These are phyloP conservation scores for Cladosporium sp. DNA, from an alignment of 2,329 filamentous ascomycete species.

Conservation along the genomic window DNA sequence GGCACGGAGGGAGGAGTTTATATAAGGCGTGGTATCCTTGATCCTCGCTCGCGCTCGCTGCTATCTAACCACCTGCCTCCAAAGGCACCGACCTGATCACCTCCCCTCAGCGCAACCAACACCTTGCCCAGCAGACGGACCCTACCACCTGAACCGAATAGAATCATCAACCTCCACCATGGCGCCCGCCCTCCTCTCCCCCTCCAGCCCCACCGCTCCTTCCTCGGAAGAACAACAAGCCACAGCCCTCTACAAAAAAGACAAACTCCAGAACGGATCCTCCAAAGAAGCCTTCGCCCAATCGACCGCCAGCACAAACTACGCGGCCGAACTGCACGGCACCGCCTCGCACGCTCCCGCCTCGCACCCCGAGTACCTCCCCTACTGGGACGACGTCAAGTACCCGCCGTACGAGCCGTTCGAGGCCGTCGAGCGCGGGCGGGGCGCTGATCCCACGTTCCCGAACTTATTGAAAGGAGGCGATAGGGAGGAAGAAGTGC, in stretches of 20 bases:
- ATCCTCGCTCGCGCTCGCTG: no score
- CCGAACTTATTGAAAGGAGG: constrained; percentile 53
- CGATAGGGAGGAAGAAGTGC: constrained; percentile 28
- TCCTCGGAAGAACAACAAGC: constrained; percentile 5
- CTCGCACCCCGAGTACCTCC: constrained; percentile 60
- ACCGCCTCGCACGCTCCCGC: constrained; percentile 48
- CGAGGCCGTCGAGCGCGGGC: constrained; percentile 68
- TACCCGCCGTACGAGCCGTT: constrained; percentile 64
- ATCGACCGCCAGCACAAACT: constrained; percentile 38
- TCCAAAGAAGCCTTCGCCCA: constrained; percentile 41
- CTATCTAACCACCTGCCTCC: no score
- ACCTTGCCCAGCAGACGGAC: no score
- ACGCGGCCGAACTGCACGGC: constrained; percentile 49
- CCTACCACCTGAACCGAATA: background rate
- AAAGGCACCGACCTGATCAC: no score
- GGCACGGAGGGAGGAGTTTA: no score
- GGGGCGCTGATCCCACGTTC: constrained; percentile 64
- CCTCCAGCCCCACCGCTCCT: constrained; percentile 4
- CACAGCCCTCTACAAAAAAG: constrained; percentile 21
- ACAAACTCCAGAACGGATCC: constrained; percentile 19
- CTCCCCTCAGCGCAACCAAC: no score
- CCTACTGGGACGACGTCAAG: constrained; percentile 30
- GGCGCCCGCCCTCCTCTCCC: constrained; percentile 40
- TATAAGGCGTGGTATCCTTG: no score
- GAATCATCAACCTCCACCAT: constrained; percentile 23